phyloP scores from a whole-genome alignment of 1,284 basidiomycete genomes.

The Trametes pubescens region DNA sequence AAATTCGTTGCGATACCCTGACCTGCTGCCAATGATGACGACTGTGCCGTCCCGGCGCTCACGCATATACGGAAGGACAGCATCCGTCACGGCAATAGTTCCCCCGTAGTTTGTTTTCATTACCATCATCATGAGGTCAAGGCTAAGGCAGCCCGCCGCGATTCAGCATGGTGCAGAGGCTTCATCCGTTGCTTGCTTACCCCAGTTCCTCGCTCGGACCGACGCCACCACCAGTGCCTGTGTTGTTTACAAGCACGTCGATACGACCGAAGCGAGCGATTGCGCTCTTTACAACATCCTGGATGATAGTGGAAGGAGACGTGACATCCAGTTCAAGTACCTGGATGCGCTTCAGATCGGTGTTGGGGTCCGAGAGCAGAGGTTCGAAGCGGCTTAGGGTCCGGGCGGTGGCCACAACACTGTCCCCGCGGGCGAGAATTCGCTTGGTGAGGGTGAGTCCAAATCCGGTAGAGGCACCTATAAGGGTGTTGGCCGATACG shows the following conservation, averaged over 20 bases:
- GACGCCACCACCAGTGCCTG: constrained; percentile 19
- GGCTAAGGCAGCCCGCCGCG: not conserved
- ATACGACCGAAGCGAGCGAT: constrained; percentile 42
- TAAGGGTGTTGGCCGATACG: not conserved
- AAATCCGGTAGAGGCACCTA: constrained; percentile 39
- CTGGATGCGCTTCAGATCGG: constrained; percentile 40
- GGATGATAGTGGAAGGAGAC: constrained; percentile 33
- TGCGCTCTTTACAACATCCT: constrained; percentile 37
- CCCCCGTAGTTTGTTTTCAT: constrained; percentile 43
- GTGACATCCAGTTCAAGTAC: constrained; percentile 44
- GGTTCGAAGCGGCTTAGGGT: constrained; percentile 34
- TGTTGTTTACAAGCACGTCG: constrained; percentile 46
- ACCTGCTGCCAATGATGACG: constrained; percentile 20
- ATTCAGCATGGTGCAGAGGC: not conserved
- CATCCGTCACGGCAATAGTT: constrained; percentile 36
- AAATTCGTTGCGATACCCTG: constrained; percentile 26
- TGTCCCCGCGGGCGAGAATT: constrained; percentile 42
- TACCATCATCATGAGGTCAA: constrained; percentile 24
- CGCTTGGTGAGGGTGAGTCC: constrained; percentile 43
- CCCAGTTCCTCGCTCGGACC: constrained; percentile 26
- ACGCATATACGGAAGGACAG: constrained; percentile 30
- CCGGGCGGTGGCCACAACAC: constrained; percentile 42
- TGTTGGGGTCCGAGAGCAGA: constrained; percentile 32
- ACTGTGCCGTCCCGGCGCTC: constrained; percentile 21
- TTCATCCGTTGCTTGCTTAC: constrained; percentile 10